Conservation (phyloP, 78 protist genomes). For the Neovahlkampfia damariscottae region DNA sequence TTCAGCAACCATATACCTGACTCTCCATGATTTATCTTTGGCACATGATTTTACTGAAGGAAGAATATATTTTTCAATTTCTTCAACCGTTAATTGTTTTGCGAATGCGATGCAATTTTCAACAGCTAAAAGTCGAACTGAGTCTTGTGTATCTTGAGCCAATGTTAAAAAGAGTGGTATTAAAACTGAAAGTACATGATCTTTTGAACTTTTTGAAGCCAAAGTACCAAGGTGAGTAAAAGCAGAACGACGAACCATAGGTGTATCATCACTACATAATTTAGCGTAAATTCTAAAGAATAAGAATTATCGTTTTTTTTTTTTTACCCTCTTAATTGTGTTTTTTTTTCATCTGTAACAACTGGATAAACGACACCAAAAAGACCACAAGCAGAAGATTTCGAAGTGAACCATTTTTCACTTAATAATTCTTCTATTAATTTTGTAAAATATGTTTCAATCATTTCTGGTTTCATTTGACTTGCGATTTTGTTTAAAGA, state of each 20-base stretch:
- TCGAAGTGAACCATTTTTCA: constrained; percentile 87
- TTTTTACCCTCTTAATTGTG: constrained; percentile 44
- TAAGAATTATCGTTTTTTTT: neutral
- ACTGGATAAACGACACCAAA: constrained; percentile 52
- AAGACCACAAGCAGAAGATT: constrained; percentile 82
- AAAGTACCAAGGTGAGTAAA: constrained; percentile 58
- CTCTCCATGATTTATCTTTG: constrained; percentile 90
- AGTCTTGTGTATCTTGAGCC: constrained; percentile 84
- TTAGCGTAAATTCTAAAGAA: constrained; percentile 22
- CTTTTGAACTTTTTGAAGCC: constrained; percentile 47
- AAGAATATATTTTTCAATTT: constrained; percentile 40
- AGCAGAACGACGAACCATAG: constrained; percentile 90
- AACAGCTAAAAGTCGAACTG: constrained; percentile 85
- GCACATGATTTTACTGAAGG: constrained; percentile 40
- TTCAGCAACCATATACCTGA: constrained; percentile 88
- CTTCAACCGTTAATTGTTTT: constrained; percentile 40
- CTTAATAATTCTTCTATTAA: constrained; percentile 49
- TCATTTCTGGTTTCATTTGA: constrained; percentile 23
- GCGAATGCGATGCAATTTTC: constrained; percentile 66
- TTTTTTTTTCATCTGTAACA: constrained; percentile 29
- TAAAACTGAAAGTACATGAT: constrained; percentile 41
- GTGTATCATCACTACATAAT: constrained; percentile 81
- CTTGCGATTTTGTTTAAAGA: constrained; percentile 50
- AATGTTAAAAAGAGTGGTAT: constrained; percentile 60
- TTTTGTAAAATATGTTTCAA: constrained; percentile 44